Evolutionary conservation across 257 asterid genomes (phyloP).

Genomic region (Leonotis leonurus): DNA sequence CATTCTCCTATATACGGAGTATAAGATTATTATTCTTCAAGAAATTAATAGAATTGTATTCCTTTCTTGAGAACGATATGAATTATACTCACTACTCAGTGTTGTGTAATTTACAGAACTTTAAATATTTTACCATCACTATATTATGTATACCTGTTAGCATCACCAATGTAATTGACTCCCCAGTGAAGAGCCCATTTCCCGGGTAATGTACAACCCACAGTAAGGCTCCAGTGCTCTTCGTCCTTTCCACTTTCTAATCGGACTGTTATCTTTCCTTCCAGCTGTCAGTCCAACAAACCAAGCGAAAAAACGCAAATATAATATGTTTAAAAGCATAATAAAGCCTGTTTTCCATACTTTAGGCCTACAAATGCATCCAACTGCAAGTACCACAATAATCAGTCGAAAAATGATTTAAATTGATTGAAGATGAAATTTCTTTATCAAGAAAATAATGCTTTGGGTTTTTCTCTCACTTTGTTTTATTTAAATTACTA

Average conservation of each 20-base stretch:
- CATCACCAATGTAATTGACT: conserved; percentile 62
- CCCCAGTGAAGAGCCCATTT: conserved; percentile 99
- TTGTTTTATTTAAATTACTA: too few relatives aligned
- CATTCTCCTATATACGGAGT: too few relatives aligned
- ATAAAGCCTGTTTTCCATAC: background rate
- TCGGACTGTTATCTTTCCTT: conserved; percentile 72
- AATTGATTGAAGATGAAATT: too few relatives aligned
- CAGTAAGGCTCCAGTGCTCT: conserved; percentile 62
- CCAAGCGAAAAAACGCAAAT: conserved; percentile 9
- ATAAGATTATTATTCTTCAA: too few relatives aligned
- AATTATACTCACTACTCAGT: too few relatives aligned
- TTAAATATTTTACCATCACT: too few relatives aligned
- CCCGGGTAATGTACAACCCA: conserved; percentile 83
- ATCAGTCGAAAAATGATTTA: background rate
- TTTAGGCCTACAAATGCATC: background rate
- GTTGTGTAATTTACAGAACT: too few relatives aligned
- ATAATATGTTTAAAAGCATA: background rate
- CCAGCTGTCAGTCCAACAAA: conserved; percentile 48
- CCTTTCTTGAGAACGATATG: too few relatives aligned
- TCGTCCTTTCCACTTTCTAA: conserved; percentile 46
- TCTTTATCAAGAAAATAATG: background rate
- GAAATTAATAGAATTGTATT: too few relatives aligned
- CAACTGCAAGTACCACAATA: background rate
- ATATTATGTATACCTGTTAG: conserved; percentile 52
- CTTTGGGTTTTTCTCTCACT: too few relatives aligned